Evolutionary conservation across 768 basidiomycete species (phyloP).

Genomic region (Serpula lacrymans): DNA sequence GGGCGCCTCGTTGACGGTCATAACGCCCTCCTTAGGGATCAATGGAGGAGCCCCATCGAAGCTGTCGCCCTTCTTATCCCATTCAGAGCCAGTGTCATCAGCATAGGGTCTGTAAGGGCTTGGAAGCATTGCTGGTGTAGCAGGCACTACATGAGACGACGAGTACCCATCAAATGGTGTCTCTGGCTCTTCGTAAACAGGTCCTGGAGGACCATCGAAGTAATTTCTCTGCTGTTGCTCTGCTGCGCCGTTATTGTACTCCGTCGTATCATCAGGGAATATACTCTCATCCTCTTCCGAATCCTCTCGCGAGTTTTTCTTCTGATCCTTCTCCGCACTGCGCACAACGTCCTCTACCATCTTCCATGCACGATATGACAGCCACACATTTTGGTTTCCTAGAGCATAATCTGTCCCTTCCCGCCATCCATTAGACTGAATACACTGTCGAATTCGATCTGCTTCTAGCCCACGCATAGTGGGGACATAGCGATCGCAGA

Average conservation of each 20-base stretch:
- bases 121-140: too few species aligned
- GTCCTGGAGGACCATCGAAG: slow-evolving; percentile 26
- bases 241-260: slow-evolving; percentile 32
- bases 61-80: slow-evolving; percentile 40
- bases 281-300: slow-evolving; percentile 48
- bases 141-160: slow-evolving; percentile 17
- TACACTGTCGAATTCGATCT: slow-evolving; percentile 49
- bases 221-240: slow-evolving; percentile 29
- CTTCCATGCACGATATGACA: slow-evolving; percentile 57
- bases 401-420: slow-evolving; percentile 53
- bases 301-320: slow-evolving; percentile 36
- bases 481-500: slow-evolving; percentile 53
- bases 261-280: slow-evolving; percentile 36
- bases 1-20: slow-evolving; percentile 41
- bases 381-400: slow-evolving; percentile 53
- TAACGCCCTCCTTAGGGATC: slow-evolving; percentile 32
- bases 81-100: slow-evolving; percentile 37
- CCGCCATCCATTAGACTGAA: slow-evolving; percentile 47
- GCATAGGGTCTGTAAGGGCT: slow-evolving; percentile 33
- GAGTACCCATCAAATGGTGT: slow-evolving; percentile 25
- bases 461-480: slow-evolving; percentile 44
- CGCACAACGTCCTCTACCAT: slow-evolving; percentile 55
- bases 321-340: slow-evolving; percentile 46
- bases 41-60: slow-evolving; percentile 27
- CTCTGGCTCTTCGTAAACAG: slow-evolving; percentile 26